Evolutionary conservation across 2,329 filamentous ascomycete genomes (phyloP).

Genomic region (Stromatinia cepivora): DNA sequence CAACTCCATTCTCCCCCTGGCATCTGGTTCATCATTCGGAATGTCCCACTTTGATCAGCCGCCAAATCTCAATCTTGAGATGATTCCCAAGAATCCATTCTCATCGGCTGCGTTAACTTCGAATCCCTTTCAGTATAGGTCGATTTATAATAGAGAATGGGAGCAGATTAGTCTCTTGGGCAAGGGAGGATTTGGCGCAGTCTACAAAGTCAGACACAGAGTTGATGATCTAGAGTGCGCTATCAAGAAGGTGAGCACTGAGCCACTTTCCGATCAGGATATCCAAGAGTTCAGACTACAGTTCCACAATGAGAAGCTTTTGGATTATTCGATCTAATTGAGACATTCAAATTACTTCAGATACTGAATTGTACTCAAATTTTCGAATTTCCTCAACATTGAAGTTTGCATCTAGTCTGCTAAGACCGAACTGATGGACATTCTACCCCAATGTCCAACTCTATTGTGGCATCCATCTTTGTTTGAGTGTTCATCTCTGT

Average conservation of each 20-base stretch:
- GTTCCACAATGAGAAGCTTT: too few species aligned
- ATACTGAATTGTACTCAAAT: too few species aligned
- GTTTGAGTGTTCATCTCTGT: not conserved
- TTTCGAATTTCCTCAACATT: too few species aligned
- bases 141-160: slow-evolving; percentile 21
- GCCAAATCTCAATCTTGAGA: not conserved
- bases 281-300: too few species aligned
- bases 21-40: slow-evolving; percentile 1
- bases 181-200: slow-evolving; percentile 64
- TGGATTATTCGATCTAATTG: too few species aligned
- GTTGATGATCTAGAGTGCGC: slow-evolving; percentile 64
- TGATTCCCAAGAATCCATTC: slow-evolving; percentile 20
- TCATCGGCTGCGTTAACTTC: slow-evolving; percentile 18
- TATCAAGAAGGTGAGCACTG: slow-evolving; percentile 53
- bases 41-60: slow-evolving; percentile 22
- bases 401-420: too few species aligned
- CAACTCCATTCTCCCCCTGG: not conserved
- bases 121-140: slow-evolving; percentile 20
- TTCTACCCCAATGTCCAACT: not conserved
- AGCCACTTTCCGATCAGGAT: not conserved
- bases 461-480: not conserved
- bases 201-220: slow-evolving; percentile 60
- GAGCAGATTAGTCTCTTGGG: slow-evolving; percentile 56
- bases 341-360: not conserved
- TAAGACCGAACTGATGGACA: too few species aligned